These are phyloP conservation scores for Saccharomycopsis crataegensis DNA, from an alignment of 1,139 yeast species.

Conservation along the genomic window DNA sequence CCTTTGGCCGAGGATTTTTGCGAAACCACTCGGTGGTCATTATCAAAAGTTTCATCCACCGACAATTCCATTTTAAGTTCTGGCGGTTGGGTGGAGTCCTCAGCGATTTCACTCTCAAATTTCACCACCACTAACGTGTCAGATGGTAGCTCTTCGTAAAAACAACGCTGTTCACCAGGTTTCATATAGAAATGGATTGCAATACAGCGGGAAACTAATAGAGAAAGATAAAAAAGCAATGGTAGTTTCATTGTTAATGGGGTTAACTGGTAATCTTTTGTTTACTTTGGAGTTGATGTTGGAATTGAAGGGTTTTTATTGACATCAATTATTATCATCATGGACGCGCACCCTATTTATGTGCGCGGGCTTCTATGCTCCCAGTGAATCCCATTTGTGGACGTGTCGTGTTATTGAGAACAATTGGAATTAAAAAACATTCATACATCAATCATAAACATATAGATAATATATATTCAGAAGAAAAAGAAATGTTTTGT, in stretches of 20 bases:
- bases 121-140: conserved; percentile 54
- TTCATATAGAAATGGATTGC: conserved; percentile 48
- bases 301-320: background rate
- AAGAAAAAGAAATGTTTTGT: background rate
- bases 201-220: background rate
- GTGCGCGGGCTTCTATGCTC: no score
- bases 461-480: background rate
- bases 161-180: conserved; percentile 56
- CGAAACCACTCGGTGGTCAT: conserved; percentile 59
- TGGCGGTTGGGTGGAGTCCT: conserved; percentile 37
- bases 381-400: no score
- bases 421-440: background rate
- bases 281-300: background rate
- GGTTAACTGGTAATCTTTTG: background rate
- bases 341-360: no score
- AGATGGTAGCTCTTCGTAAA: conserved; percentile 54
- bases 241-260: background rate
- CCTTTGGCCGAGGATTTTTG: conserved; percentile 55
- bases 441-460: background rate
- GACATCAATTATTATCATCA: background rate
- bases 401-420: no score
- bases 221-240: background rate
- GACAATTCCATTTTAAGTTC: conserved; percentile 39
- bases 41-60: conserved; percentile 59
- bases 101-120: conserved; percentile 52